Evolutionary conservation across 768 basidiomycete genomes (phyloP), one percentile per base, ranked within the genome.

Genomic region (Pleurotus tuber-regium): DNA sequence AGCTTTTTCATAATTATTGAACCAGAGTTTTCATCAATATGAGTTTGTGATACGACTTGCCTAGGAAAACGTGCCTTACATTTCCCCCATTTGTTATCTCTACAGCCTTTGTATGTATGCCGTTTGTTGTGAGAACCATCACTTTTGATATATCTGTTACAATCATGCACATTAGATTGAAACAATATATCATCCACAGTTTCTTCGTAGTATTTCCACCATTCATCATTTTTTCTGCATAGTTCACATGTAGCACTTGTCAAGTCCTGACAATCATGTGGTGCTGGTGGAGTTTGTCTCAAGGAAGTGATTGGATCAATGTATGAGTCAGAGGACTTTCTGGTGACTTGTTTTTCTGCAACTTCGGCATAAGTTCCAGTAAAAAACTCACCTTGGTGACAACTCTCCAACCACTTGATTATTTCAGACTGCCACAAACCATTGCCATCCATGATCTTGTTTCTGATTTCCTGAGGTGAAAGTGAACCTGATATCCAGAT

Each of bases 321-420:
- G 48, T 66, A 67, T 3, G 14, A 24, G 1, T 51, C 14, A 9
- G 8, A 16, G 47, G 28, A 9, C 18, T 16, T 24, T 10, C 24
- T 16, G 1, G 51, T 2, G 11, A 51, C 26, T 12, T 40, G 16
- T 6, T 29, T 30, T n/a, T 54, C 35, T 39, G 42, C 4, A 4
- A 68, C 54, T 0, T 62, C 52, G 5, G 54, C 55, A 24, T 58
- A 44, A 0, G 59, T 49, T 2, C 62, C 66, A 9, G 59, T 63
- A 7, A 54, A n/a, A 43, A 70, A 69, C 26, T 70, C 63, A 7
- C 71, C 74, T 2, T 52, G 40, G 52, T 69, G 66, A 12, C 46
- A 48, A 9, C 51, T 50, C 46, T 74, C 71, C 3, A 75, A 31
- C 53, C 69, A 73, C n/a, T 53, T 26, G 0, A 73, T 49, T 1